Conservation (phyloP, 139 green algal genomes). For the Astrephomene gubernaculifera region DNA sequence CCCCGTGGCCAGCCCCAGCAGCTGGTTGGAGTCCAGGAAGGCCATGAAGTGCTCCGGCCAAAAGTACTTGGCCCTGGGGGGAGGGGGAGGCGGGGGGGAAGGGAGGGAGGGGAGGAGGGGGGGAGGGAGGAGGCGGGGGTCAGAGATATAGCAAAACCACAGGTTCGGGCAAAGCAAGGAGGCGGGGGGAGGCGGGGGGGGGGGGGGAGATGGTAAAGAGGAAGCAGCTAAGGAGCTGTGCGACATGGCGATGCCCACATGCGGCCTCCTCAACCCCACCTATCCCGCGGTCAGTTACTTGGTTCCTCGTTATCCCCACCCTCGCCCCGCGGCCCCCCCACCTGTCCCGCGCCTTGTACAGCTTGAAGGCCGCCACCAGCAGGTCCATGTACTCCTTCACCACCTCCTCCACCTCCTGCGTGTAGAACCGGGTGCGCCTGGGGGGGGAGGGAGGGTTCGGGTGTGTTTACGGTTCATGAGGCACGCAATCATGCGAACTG, state of each 20-base stretch:
- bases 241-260: no score
- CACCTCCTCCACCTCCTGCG: conserved; percentile 17
- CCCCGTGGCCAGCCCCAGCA: conserved; percentile 48
- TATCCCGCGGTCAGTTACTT: no score
- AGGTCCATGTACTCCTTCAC: conserved; percentile 46
- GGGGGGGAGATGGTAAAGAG: background rate
- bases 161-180: background rate
- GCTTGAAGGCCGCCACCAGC: conserved; percentile 48
- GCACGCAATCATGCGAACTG: background rate
- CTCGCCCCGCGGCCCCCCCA: background rate
- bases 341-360: conserved; percentile 59
- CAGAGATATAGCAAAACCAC: background rate
- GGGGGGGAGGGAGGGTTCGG: background rate
- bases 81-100: no score
- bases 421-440: conserved; percentile 46
- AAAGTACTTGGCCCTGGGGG: conserved; percentile 43
- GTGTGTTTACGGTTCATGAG: no score
- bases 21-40: conserved; percentile 56
- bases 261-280: no score
- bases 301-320: no score
- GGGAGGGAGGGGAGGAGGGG: background rate
- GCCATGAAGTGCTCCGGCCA: conserved; percentile 66
- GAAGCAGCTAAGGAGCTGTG: background rate
- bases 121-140: background rate
- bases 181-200: background rate